Conservation (phyloP, 768 basidiomycete genomes). For the Mycena epipterygia region DNA sequence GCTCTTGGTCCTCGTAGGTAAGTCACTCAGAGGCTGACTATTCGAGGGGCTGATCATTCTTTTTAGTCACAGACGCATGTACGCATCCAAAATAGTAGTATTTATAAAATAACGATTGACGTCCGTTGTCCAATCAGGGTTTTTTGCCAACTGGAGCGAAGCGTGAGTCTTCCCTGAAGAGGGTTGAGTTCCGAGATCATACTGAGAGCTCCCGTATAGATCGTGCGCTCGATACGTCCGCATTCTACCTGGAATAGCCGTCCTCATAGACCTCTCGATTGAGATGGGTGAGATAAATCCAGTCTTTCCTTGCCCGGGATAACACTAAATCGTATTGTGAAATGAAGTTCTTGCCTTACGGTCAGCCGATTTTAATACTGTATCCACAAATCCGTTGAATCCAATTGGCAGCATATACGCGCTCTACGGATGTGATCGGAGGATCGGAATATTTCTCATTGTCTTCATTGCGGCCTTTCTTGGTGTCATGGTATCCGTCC, state of each 20-base stretch:
- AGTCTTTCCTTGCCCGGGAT: not conserved
- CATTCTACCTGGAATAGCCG: constrained; percentile 32
- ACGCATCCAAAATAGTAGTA: not conserved
- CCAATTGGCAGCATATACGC: constrained; percentile 21
- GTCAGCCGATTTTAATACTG: not conserved
- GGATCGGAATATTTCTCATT: constrained; percentile 20
- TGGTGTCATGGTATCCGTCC: constrained; percentile 36
- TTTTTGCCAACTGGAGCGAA: constrained; percentile 34
- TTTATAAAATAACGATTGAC: not conserved
- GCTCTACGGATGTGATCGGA: constrained; percentile 22
- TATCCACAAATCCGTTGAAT: not conserved
- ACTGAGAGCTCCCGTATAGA: not conserved
- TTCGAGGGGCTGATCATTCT: not conserved
- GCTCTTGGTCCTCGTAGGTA: constrained; percentile 32
- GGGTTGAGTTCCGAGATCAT: not conserved
- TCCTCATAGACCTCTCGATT: constrained; percentile 33
- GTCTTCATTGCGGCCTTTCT: constrained; percentile 29
- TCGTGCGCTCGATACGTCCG: constrained; percentile 32
- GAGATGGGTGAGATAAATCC: constrained; percentile 21
- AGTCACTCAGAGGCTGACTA: not conserved
- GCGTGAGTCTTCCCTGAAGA: constrained; percentile 17
- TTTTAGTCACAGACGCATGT: constrained; percentile 34
- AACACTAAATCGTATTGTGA: not conserved
- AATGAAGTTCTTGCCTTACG: constrained; percentile 30
- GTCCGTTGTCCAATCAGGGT: constrained; percentile 7